A percentile compares a stretch with the other conserved stretches of the same genome.
Conservation (phyloP, 169 alveolate genomes). For the Fabrea salina region DNA sequence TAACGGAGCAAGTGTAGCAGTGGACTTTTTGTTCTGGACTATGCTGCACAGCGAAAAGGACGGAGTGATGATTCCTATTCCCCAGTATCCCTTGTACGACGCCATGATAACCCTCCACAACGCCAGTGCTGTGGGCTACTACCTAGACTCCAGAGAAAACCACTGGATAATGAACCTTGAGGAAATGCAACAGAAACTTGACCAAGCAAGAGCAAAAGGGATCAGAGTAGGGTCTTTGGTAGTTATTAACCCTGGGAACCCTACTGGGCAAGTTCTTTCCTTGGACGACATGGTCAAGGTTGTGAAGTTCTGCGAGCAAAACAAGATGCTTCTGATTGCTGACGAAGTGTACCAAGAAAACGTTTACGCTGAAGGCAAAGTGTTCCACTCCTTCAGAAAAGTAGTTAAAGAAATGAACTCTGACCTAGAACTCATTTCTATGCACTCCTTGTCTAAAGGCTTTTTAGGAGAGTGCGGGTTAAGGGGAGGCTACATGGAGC, state of each 20-base stretch:
- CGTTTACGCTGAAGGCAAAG: constrained; percentile 59
- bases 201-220: constrained; percentile 53
- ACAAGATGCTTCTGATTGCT: constrained; percentile 79
- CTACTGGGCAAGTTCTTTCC: constrained; percentile 79
- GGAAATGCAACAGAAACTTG: constrained; percentile 34
- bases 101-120: constrained; percentile 73
- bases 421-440: constrained; percentile 66
- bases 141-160: constrained; percentile 57
- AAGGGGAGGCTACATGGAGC: constrained; percentile 85
- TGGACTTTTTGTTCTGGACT: constrained; percentile 52
- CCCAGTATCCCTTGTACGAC: constrained; percentile 87
- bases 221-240: constrained; percentile 68
- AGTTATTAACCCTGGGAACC: constrained; percentile 89
- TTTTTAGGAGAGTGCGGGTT: constrained; percentile 87
- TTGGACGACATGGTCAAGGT: constrained; percentile 60
- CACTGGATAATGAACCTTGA: constrained; percentile 57
- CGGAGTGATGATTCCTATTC: constrained; percentile 88
- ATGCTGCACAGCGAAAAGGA: constrained; percentile 61
- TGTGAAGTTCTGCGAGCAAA: constrained; percentile 65
- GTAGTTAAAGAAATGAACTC: constrained; percentile 45
- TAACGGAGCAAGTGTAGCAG: constrained; percentile 85
- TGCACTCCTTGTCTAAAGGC: constrained; percentile 85
- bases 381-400: constrained; percentile 73
- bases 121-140: constrained; percentile 73
- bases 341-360: constrained; percentile 90